phyloP scores from a whole-genome alignment of 768 basidiomycete species.

The Dictyophora rubrovolvata region DNA sequence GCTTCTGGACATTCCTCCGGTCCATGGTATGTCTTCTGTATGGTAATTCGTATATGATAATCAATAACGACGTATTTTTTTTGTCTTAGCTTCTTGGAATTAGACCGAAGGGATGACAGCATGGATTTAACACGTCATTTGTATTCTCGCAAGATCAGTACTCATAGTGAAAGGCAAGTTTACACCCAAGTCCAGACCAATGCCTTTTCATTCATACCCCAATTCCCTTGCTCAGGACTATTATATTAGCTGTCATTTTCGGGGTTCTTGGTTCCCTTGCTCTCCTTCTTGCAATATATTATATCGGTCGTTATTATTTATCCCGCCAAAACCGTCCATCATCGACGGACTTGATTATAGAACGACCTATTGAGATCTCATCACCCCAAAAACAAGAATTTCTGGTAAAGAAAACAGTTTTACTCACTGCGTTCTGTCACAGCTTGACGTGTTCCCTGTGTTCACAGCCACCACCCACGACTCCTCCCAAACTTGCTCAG shows the following conservation, averaged over 20 bases:
- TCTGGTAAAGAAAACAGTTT: neutral
- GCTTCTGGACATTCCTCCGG: neutral
- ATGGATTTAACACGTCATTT: neutral
- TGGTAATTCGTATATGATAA: neutral
- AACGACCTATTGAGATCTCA: neutral
- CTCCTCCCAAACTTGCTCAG: neutral
- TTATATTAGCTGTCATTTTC: slow-evolving; percentile 4
- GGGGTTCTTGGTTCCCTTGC: neutral
- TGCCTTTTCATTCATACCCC: neutral
- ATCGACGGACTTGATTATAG: neutral
- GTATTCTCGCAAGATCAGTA: neutral
- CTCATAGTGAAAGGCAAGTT: neutral
- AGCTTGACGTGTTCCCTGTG: no score
- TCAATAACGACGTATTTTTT: neutral
- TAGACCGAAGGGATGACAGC: neutral
- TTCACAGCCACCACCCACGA: neutral
- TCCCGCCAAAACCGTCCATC: neutral
- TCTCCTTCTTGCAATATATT: neutral
- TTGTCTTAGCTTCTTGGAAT: neutral
- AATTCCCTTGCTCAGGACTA: neutral
- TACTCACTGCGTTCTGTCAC: no score
- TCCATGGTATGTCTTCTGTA: neutral
- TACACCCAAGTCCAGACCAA: neutral
- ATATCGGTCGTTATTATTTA: neutral
- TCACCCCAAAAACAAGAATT: neutral